Conservation (phyloP, 1,284 basidiomycete genomes). For the Pseudozyma hubeiensis region DNA sequence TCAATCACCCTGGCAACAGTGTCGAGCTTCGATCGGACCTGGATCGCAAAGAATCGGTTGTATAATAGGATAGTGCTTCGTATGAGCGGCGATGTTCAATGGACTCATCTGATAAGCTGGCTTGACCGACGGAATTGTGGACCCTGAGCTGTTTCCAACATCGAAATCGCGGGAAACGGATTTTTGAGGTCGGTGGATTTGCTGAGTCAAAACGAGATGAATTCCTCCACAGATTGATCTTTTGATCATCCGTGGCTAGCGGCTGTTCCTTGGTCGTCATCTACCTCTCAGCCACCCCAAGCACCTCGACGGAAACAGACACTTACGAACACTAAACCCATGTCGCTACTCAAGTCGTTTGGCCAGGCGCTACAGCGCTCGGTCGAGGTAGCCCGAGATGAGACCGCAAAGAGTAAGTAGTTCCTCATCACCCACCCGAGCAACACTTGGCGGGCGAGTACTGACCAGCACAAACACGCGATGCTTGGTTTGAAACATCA, state of each 20-base stretch:
- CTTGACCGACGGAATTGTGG: too few species aligned
- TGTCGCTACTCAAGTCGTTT: slow-evolving; percentile 54
- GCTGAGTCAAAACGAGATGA: slow-evolving; percentile 22
- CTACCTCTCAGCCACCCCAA: too few species aligned
- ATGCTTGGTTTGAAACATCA: neutral
- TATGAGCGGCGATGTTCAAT: too few species aligned
- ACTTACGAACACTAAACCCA: slow-evolving; percentile 5
- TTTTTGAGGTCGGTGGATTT: neutral
- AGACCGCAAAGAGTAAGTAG: slow-evolving; percentile 54
- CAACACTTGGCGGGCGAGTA: neutral
- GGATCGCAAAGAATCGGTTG: slow-evolving; percentile 26
- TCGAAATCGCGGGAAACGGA: slow-evolving; percentile 12
- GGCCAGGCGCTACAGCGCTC: slow-evolving; percentile 59
- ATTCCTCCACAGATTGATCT: slow-evolving; percentile 20
- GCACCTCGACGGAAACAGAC: too few species aligned
- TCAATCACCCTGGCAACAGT: slow-evolving; percentile 24
- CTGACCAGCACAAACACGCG: slow-evolving; percentile 3
- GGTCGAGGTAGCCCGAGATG: slow-evolving; percentile 53
- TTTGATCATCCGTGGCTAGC: too few species aligned
- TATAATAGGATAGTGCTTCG: slow-evolving; percentile 2
- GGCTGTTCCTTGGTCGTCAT: too few species aligned
- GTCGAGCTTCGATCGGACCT: slow-evolving; percentile 32
- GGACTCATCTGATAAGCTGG: too few species aligned
- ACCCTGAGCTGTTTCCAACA: too few species aligned
- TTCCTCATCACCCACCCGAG: neutral